Evolutionary conservation across 139 green algal genomes (phyloP).

Genomic region (Gonium pectorale): DNA sequence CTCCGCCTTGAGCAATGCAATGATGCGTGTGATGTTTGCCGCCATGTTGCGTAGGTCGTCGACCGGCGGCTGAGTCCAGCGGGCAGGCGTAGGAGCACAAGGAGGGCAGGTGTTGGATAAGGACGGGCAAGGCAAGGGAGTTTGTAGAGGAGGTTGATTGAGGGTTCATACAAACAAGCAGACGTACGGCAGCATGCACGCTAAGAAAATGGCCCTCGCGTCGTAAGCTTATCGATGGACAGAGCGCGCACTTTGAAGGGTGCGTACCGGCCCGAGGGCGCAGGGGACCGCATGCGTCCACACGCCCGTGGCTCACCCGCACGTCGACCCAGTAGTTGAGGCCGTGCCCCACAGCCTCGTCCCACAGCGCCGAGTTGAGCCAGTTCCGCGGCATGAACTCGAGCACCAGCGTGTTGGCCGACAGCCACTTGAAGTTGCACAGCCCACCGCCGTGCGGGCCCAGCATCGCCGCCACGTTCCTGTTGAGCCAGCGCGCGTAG

Average conservation of each 20-base stretch:
- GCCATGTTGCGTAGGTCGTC: slow-evolving; percentile 1
- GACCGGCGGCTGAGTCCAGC: background rate
- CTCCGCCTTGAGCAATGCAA: slow-evolving; percentile 1
- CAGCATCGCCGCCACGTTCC: slow-evolving; percentile 19
- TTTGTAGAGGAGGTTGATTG: too few relatives aligned
- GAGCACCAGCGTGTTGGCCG: slow-evolving; percentile 19
- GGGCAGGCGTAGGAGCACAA: background rate
- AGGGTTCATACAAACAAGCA: too few relatives aligned
- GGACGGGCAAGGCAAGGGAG: too few relatives aligned
- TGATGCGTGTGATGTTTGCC: background rate
- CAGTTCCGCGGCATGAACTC: slow-evolving; percentile 21
- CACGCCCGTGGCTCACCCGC: background rate
- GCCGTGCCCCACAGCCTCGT: slow-evolving; percentile 15
- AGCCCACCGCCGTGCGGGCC: slow-evolving; percentile 43
- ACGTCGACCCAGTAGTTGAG: slow-evolving; percentile 45
- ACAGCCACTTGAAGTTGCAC: slow-evolving; percentile 39
- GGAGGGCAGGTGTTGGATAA: too few relatives aligned
- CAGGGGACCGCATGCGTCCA: background rate
- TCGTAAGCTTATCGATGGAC: too few relatives aligned
- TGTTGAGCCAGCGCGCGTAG: slow-evolving; percentile 30
- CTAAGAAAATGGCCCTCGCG: too few relatives aligned
- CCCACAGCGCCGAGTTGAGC: slow-evolving; percentile 1
- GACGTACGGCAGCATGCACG: too few relatives aligned
- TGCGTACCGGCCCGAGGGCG: background rate
- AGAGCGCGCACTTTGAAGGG: too few relatives aligned